phyloP scores from a whole-genome alignment of 192 early-diverging fungal species.

The Coemansia sp. region DNA sequence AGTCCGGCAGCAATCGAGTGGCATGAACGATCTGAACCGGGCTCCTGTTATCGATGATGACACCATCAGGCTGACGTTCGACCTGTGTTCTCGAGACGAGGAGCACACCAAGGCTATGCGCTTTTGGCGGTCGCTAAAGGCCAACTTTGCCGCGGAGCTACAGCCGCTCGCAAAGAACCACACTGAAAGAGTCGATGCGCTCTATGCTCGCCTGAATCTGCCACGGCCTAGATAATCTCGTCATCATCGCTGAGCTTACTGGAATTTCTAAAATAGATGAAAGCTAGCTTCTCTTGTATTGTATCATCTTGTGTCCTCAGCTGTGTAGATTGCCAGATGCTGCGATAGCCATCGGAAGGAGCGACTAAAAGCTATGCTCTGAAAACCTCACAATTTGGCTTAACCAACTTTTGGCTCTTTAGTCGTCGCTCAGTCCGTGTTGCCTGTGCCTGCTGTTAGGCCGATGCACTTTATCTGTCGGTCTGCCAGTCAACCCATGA shows the following conservation, averaged over 20 bases:
- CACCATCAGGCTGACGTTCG: conserved; percentile 30
- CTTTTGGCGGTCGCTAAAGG: conserved; percentile 44
- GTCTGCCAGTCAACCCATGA: no score
- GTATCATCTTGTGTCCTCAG: no score
- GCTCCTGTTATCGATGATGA: conserved; percentile 15
- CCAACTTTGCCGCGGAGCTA: conserved; percentile 19
- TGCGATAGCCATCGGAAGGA: no score
- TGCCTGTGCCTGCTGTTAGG: no score
- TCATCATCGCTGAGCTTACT: not conserved
- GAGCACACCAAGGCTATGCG: conserved; percentile 42
- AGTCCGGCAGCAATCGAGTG: conserved; percentile 7
- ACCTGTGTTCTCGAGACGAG: conserved; percentile 32
- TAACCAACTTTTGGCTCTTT: no score
- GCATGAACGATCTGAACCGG: not conserved
- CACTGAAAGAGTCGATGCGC: not conserved
- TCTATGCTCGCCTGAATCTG: conserved; percentile 8
- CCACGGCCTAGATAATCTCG: not conserved
- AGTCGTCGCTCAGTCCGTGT: no score
- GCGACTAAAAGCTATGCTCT: no score
- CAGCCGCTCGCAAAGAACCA: conserved; percentile 3
- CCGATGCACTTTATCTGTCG: no score
- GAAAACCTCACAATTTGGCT: no score
- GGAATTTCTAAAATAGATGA: not conserved
- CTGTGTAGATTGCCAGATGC: no score
- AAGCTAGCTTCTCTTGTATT: no score